Percentiles rank a stretch among this genome's conserved stretches.
Evolutionary conservation across 2,329 filamentous ascomycete species (phyloP).

Genomic region (Fusarium verticillioides): DNA sequence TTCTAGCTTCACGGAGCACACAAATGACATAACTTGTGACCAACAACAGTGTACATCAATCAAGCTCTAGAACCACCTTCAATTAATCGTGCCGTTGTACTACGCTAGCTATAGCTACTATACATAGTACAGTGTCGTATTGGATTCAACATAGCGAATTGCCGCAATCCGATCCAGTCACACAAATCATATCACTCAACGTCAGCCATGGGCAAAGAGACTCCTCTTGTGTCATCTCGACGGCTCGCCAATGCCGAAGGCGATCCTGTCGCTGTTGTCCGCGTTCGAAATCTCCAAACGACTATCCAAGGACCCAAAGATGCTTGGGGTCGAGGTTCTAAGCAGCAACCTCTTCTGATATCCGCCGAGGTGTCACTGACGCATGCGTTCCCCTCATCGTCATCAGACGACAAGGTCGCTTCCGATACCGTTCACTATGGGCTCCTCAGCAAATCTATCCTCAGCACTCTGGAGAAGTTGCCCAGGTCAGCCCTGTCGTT

Average conservation of each 20-base stretch:
- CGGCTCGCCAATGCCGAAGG: slow-evolving; percentile 43
- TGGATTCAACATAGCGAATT: not conserved
- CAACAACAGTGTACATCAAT: not conserved
- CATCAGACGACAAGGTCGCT: slow-evolving; percentile 68
- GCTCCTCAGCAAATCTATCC: slow-evolving; percentile 72
- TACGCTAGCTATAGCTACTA: not conserved
- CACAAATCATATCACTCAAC: not conserved
- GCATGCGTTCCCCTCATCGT: slow-evolving; percentile 66
- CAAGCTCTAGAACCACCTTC: not conserved
- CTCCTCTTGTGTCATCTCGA: slow-evolving; percentile 39
- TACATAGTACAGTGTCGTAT: not conserved
- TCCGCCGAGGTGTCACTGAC: slow-evolving; percentile 69
- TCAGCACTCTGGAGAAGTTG: slow-evolving; percentile 55
- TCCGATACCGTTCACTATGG: slow-evolving; percentile 83
- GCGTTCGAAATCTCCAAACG: slow-evolving; percentile 70
- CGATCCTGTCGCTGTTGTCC: slow-evolving; percentile 59
- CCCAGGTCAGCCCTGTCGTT: slow-evolving; percentile 35
- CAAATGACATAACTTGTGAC: slow-evolving; percentile 22
- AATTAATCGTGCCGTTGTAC: not conserved
- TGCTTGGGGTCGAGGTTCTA: slow-evolving; percentile 72
- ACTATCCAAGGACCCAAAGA: slow-evolving; percentile 68
- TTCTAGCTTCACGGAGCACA: slow-evolving; percentile 29
- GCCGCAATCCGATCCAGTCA: slow-evolving; percentile 14
- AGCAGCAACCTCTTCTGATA: slow-evolving; percentile 70
- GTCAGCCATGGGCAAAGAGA: slow-evolving; percentile 32